Evolutionary conservation across 2,329 filamentous ascomycete genomes (phyloP).

Genomic region (Epichloe hybrida): DNA sequence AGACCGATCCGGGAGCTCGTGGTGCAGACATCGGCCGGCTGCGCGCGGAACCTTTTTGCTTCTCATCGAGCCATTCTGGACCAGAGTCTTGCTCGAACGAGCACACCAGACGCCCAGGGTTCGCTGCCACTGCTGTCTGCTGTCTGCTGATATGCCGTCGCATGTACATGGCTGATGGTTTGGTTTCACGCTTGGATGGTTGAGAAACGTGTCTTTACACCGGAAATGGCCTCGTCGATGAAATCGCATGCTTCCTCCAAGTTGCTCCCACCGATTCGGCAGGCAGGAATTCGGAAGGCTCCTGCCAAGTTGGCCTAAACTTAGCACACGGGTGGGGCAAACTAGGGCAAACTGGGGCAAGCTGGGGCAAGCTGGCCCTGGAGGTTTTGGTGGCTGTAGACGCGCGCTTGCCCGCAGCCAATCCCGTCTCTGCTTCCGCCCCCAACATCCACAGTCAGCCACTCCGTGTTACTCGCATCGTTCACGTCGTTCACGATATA

Average conservation of each 20-base stretch:
- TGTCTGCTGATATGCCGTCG: background rate
- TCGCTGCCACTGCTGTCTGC: background rate
- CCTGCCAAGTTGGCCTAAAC: background rate
- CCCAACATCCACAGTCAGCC: background rate
- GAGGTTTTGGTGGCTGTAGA: background rate
- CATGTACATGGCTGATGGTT: background rate
- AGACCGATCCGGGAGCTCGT: too few species aligned
- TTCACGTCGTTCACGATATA: background rate
- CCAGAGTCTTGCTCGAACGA: too few species aligned
- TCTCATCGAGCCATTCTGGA: too few species aligned
- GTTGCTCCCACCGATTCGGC: background rate
- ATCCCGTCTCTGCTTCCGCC: background rate
- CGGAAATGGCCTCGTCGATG: background rate
- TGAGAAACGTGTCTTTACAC: background rate
- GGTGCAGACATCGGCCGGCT: too few species aligned
- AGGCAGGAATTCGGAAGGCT: background rate
- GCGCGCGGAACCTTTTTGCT: too few species aligned
- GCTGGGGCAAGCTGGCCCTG: background rate
- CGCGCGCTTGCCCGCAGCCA: constrained; percentile 4
- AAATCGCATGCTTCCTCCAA: background rate
- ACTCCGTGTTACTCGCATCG: too few species aligned
- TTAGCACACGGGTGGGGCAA: background rate
- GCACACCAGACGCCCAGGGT: too few species aligned
- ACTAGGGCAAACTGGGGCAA: too few species aligned
- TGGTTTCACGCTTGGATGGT: background rate